Conservation (phyloP, 495 filamentous ascomycete species). For the Talaromyces borbonicus region DNA sequence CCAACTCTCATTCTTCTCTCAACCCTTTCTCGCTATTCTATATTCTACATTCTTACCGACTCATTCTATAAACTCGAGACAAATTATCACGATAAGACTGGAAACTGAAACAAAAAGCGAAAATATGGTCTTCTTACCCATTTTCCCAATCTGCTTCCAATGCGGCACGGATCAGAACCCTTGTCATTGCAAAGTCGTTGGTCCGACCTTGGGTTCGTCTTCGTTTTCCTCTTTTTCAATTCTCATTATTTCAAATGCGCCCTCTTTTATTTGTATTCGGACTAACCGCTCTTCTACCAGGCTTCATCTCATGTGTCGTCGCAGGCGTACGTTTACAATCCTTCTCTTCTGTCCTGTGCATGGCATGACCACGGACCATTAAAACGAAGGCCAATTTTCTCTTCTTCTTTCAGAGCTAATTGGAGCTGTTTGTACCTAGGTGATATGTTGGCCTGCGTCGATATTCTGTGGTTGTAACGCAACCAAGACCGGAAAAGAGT, state of each 20-base stretch:
- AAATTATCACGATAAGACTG: too few relatives aligned
- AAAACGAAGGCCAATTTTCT: too few relatives aligned
- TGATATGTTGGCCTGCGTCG: conserved; percentile 49
- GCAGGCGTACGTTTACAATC: conserved; percentile 2
- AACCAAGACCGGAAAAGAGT: conserved; percentile 49
- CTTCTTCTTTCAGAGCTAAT: too few relatives aligned
- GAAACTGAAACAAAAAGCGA: neutral
- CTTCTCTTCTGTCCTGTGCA: too few relatives aligned
- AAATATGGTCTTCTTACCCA: conserved; percentile 8
- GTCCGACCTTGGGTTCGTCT: conserved; percentile 43
- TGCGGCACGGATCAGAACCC: conserved; percentile 51
- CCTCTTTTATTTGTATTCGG: too few relatives aligned
- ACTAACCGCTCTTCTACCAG: too few relatives aligned
- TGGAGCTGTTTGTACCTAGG: conserved; percentile 17
- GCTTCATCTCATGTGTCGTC: conserved; percentile 1
- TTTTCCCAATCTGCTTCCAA: conserved; percentile 44
- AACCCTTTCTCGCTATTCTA: neutral
- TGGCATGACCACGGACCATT: too few relatives aligned
- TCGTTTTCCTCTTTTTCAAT: neutral
- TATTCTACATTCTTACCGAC: neutral
- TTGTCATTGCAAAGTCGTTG: conserved; percentile 52
- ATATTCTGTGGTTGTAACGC: conserved; percentile 51
- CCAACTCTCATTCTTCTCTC: neutral
- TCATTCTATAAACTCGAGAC: neutral
- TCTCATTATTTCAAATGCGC: neutral